Evolutionary conservation across 768 basidiomycete species (phyloP), one percentile per base, ranked within the genome.

Genomic region (Lactarius sanguifluus): DNA sequence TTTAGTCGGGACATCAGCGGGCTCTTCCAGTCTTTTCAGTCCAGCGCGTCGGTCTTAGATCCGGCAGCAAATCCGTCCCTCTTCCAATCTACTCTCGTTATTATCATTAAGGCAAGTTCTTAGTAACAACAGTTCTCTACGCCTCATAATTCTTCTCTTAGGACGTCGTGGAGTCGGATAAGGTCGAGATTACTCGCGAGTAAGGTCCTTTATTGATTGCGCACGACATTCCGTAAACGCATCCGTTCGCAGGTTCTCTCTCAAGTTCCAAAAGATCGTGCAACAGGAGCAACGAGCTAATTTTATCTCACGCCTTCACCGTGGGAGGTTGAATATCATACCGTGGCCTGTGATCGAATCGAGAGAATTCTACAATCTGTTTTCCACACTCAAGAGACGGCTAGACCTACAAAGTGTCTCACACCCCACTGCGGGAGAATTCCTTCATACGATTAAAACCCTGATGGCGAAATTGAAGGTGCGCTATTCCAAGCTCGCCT

Each of bases 341-440:
- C 87, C 86, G 5, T 88, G 87, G 87, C 86, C 86, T 0, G 85
- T 88, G 55, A 87, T 88, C 40, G 84, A 86, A 69, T 86, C 86
- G 0, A 79, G 74, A 55, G 81, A 85, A 28, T 88, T 88, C 71
- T 88, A 88, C 65, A 77, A 72, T 2, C 70, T 86, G n/a, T 86
- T 88, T 61, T 76, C 77, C 0, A 72, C 75, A 0, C 67, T 88
- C 34, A 85, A 83, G 67, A 76, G 74, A 58, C 75, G 75, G 2
- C 72, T 88, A 5, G 83, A 87, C 65, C 75, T 77, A 55, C 85
- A 86, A 65, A 64, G 70, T 2, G 62, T 81, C 1, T 84, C 85
- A 0, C 85, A 87, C 69, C 75, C 72, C 0, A 76, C 79, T 0
- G 86, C 83, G 0, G 82, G 82, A 20, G 79, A 83, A 64, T 88